These are phyloP conservation scores for sweet orange (Citrus sinensis) DNA, from an alignment of 345 rosid genomes.

Conservation along the genomic window DVS_A1.0 CM039164.1:28249501-28250000, in stretches of 20 bases:
- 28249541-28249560: conserved; percentile 95
- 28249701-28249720: conserved; percentile 65
- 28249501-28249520: conserved; percentile 97
- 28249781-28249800: conserved; percentile 72
- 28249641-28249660: conserved; percentile 94
- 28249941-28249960: conserved; percentile 82
- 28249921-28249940: conserved; percentile 90
- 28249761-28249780: conserved; percentile 95
- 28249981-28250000: conserved; percentile 85
- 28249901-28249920: conserved; percentile 94
- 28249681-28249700: conserved; percentile 72
- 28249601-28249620: conserved; percentile 62
- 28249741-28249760: conserved; percentile 77
- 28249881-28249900: conserved; percentile 90
- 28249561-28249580: conserved; percentile 75
- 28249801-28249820: conserved; percentile 26
- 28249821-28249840: conserved; percentile 38
- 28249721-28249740: conserved; percentile 52
- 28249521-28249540: conserved; percentile 87
- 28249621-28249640: conserved; percentile 73
- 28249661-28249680: conserved; percentile 91
- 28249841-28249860: conserved; percentile 90
- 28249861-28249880: conserved; percentile 87
- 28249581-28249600: conserved; percentile 81
- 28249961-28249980: conserved; percentile 90